Evolutionary conservation across 805 yeast species (phyloP), one percentile per base, ranked within the genome.

Genomic region (Brettanomyces anomalus): DNA sequence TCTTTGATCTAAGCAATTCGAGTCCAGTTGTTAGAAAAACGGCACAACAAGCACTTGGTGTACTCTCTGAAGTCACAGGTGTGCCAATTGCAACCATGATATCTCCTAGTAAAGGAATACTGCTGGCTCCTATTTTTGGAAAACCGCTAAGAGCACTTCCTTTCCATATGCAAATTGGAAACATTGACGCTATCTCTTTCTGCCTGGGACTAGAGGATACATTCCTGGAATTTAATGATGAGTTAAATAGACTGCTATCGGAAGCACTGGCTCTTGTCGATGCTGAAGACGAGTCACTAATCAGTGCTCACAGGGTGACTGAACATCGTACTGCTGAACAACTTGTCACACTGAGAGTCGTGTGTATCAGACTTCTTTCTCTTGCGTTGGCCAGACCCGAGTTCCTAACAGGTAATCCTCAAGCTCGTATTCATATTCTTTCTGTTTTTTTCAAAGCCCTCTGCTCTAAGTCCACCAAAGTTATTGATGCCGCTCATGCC

Each of bases 121-220:
- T 94, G 24, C 65, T 93, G 38, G 85, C 94, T 0, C 97, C 99
- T 5, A 93, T 93, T 18, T 94, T 93, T 67, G 96, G 96, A 3
- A 93, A 93, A 57, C 99, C 99, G 0, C 65, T 93, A 45, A 72
- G 99, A 49, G 99, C 99, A 0, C 70, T 93, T 47, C 98, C 99
- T 0, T 93, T 94, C 66, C 93, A 96, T 4, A 93, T 90, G 96
- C 98, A 94, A 64, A 93, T 93, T 44, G 98, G 98, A 32, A 89
- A 93, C 59, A 89, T 93, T 47, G 97, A 93, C 61, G 97, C 97
- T 1, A 85, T 93, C n/a, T 81, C 95, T 0, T 94, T 81, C 61
- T 90, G 97, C 56, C 66, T 93, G 45, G 78, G 82, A 1, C 68
- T 90, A 39, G 93, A 86, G 11, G 75, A 83, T 48, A 73, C 96